Conservation (phyloP, 2,329 filamentous ascomycete genomes). For the Cladosporium sp. region DNA sequence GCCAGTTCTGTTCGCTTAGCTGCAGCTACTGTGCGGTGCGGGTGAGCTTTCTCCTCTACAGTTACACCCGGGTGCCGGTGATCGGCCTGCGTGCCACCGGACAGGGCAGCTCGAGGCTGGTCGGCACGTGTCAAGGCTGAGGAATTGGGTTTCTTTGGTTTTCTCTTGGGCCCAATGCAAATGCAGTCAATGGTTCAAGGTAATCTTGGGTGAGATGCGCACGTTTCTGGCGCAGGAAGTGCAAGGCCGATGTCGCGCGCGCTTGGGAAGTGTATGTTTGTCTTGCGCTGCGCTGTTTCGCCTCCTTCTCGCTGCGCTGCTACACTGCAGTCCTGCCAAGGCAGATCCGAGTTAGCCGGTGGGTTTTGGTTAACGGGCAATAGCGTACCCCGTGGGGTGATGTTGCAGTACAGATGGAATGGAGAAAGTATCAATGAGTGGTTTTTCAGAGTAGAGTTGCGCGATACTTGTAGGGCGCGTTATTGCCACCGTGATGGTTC, state of each 20-base stretch:
- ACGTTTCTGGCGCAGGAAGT: neutral
- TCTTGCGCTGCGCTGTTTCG: neutral
- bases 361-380: neutral
- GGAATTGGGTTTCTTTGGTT: neutral
- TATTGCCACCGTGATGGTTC: neutral
- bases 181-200: neutral
- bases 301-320: neutral
- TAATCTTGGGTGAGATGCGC: neutral
- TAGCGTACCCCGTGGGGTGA: neutral
- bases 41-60: neutral
- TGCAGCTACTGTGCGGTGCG: neutral
- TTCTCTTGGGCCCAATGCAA: neutral
- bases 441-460: no score
- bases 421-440: neutral
- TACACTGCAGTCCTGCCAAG: slow-evolving; percentile 1
- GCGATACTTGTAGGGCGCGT: no score
- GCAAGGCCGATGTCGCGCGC: slow-evolving; percentile 1
- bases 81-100: neutral
- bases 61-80: neutral
- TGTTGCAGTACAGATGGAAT: neutral
- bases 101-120: neutral
- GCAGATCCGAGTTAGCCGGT: slow-evolving; percentile 1
- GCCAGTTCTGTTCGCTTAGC: neutral
- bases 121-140: neutral
- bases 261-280: neutral